Percentiles rank a stretch among this genome's conserved stretches.
phyloP scores from a whole-genome alignment of 257 asterid genomes.

The Capsicum baccatum region DNA sequence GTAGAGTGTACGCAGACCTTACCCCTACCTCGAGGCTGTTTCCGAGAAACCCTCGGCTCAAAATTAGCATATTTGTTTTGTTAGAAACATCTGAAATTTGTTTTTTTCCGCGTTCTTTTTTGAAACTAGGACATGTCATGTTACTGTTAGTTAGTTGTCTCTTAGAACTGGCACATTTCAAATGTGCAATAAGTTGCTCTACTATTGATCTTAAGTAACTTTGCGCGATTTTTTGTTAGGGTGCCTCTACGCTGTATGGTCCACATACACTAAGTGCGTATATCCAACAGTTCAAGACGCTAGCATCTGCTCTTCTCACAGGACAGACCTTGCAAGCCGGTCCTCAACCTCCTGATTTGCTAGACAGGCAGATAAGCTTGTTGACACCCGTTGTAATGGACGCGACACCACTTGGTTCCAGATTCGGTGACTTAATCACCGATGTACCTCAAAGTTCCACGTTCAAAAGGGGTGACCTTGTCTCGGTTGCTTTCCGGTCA shows the following conservation, averaged over 20 bases:
- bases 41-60: not conserved
- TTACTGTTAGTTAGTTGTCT: not conserved
- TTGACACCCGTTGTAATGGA: slow-evolving; percentile 79
- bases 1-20: no score
- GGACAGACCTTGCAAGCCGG: slow-evolving; percentile 66
- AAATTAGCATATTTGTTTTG: not conserved
- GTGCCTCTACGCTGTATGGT: slow-evolving; percentile 92
- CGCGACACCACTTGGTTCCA: slow-evolving; percentile 63
- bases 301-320: slow-evolving; percentile 60
- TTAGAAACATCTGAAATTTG: not conserved
- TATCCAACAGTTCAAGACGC: slow-evolving; percentile 84
- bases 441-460: slow-evolving; percentile 81
- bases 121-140: not conserved
- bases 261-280: slow-evolving; percentile 89
- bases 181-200: not conserved
- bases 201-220: not conserved
- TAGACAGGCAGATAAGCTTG: slow-evolving; percentile 73
- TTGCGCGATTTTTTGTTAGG: slow-evolving; percentile 47
- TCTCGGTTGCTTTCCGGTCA: slow-evolving; percentile 79
- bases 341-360: slow-evolving; percentile 83
- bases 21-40: no score
- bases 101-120: not conserved
- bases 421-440: slow-evolving; percentile 67
- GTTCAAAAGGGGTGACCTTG: slow-evolving; percentile 65
- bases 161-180: not conserved